These are phyloP conservation scores for Aureobasidium sp. DNA, from an alignment of 2,329 filamentous ascomycete genomes.

Conservation along the genomic window DNA sequence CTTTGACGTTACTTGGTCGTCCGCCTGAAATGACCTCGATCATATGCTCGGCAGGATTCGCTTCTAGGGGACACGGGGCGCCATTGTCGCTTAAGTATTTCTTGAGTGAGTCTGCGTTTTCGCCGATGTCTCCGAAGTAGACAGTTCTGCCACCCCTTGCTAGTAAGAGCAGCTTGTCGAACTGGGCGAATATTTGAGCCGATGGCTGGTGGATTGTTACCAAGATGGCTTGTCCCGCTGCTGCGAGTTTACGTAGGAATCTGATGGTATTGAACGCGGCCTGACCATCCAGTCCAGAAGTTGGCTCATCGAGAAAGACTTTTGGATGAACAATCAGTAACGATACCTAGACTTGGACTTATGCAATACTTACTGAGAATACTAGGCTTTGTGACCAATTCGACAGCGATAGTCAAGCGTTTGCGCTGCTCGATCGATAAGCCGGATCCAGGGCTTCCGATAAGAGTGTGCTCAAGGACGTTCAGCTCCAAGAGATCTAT, in stretches of 20 bases:
- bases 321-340: no score
- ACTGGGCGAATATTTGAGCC: conserved; percentile 48
- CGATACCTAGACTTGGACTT: no score
- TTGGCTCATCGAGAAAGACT: conserved; percentile 68
- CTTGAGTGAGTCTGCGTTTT: conserved; percentile 44
- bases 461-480: conserved; percentile 70
- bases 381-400: conserved; percentile 52
- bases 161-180: conserved; percentile 50
- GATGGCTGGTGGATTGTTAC: conserved; percentile 54
- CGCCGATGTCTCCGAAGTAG: conserved; percentile 53
- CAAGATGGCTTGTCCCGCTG: conserved; percentile 49
- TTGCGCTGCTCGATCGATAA: conserved; percentile 71
- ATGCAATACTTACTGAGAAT: conserved; percentile 33
- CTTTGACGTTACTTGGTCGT: conserved; percentile 43
- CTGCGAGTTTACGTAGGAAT: conserved; percentile 68
- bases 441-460: conserved; percentile 66
- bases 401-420: conserved; percentile 63
- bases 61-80: conserved; percentile 59
- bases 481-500: conserved; percentile 73
- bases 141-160: conserved; percentile 49
- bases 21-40: conserved; percentile 84
- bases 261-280: conserved; percentile 70
- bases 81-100: conserved; percentile 62
- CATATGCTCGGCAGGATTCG: conserved; percentile 79
- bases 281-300: conserved; percentile 69